Evolutionary conservation across 129 eudicot species (phyloP).

Genomic region (Apium graveolens): DNA sequence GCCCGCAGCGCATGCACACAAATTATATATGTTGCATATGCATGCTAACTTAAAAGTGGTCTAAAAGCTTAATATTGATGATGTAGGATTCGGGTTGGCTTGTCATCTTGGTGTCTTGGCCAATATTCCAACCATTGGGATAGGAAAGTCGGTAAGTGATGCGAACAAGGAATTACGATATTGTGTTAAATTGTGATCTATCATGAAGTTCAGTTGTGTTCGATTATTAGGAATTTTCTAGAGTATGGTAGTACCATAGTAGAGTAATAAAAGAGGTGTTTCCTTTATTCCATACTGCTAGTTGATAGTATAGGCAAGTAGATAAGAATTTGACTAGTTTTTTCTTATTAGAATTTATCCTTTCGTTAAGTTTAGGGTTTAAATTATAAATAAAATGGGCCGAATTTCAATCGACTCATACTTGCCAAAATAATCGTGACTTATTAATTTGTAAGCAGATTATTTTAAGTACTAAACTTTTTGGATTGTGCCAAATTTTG

Average conservation of each 20-base stretch:
- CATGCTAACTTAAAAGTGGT: not conserved
- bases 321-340: not conserved
- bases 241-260: not conserved
- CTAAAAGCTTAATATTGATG: slow-evolving; percentile 5
- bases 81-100: slow-evolving; percentile 90
- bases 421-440: not conserved
- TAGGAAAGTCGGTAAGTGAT: slow-evolving; percentile 81
- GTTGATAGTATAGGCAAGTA: not conserved
- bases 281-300: not conserved
- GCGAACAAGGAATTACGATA: not conserved
- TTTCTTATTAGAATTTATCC: not conserved
- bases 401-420: not conserved
- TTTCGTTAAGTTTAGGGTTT: not conserved
- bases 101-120: slow-evolving; percentile 94
- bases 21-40: not conserved
- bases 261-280: not conserved
- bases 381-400: not conserved
- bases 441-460: not conserved
- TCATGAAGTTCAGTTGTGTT: not conserved
- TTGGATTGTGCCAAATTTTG: not conserved
- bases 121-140: slow-evolving; percentile 77
- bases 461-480: not conserved
- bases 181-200: not conserved
- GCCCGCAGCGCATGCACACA: not conserved
- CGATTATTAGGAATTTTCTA: not conserved